These are phyloP conservation scores for Globisporangium radiosum DNA, from an alignment of 352 stramenopile species.

Conservation along the genomic window DNA sequence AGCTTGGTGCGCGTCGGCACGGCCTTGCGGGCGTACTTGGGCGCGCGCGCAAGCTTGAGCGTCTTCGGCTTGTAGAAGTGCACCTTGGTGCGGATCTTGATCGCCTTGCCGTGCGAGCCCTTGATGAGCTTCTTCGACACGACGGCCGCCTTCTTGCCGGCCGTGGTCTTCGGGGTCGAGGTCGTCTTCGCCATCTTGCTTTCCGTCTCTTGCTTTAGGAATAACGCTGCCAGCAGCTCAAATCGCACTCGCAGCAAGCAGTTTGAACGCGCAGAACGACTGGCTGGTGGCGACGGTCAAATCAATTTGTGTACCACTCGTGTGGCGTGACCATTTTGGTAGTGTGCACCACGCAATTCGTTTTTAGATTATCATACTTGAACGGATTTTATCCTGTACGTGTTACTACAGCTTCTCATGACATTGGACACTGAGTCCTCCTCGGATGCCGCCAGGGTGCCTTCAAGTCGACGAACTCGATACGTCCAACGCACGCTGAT, in stretches of 20 bases:
- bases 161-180: constrained; percentile 66
- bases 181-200: constrained; percentile 72
- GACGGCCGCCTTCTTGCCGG: constrained; percentile 90
- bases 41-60: constrained; percentile 90
- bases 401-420: no score
- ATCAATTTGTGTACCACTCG: no score
- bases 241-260: constrained; percentile 2
- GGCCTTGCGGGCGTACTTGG: constrained; percentile 95
- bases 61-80: constrained; percentile 99
- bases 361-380: no score
- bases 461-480: no score
- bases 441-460: no score
- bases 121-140: constrained; percentile 94
- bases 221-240: neutral
- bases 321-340: no score
- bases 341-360: no score
- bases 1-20: constrained; percentile 93
- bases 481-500: no score
- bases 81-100: constrained; percentile 98
- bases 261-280: constrained; percentile 1
- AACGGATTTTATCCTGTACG: no score
- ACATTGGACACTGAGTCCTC: no score
- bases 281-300: neutral
- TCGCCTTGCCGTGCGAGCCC: constrained; percentile 95
- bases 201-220: constrained; percentile 42